phyloP scores from a whole-genome alignment of 768 basidiomycete genomes.

The Chiua virens region DNA sequence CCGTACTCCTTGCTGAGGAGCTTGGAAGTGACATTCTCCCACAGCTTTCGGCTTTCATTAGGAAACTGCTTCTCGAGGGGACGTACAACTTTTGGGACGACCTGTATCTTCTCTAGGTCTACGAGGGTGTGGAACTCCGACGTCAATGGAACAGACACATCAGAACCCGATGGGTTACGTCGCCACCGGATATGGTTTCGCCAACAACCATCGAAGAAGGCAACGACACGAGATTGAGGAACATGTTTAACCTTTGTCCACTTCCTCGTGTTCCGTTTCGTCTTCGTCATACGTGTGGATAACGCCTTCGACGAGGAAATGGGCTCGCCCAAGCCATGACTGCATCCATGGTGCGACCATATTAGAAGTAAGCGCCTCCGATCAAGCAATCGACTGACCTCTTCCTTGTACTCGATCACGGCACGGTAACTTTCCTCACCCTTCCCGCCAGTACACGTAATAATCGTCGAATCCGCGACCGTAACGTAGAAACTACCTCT shows the following conservation, averaged over 20 bases:
- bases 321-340: conserved; percentile 91
- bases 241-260: conserved; percentile 93
- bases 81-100: conserved; percentile 83
- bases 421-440: conserved; percentile 66
- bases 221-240: conserved; percentile 72
- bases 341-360: conserved; percentile 12
- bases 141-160: conserved; percentile 39
- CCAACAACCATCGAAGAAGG: conserved; percentile 89
- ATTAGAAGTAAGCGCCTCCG: not conserved
- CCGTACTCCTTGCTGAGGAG: conserved; percentile 82
- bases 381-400: conserved; percentile 52
- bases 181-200: conserved; percentile 79
- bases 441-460: conserved; percentile 76
- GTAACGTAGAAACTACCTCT: conserved; percentile 92
- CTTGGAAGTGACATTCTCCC: conserved; percentile 78
- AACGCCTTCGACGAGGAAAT: conserved; percentile 84
- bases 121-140: conserved; percentile 67
- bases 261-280: conserved; percentile 58
- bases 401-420: conserved; percentile 94
- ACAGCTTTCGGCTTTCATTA: conserved; percentile 82
- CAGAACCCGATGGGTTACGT: conserved; percentile 51
- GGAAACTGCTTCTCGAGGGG: conserved; percentile 77
- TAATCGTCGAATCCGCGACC: conserved; percentile 72
- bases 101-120: conserved; percentile 67
- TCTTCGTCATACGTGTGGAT: conserved; percentile 78